phyloP scores from a whole-genome alignment of 2,329 filamentous ascomycete genomes.

The Penicillium sp. region DNA sequence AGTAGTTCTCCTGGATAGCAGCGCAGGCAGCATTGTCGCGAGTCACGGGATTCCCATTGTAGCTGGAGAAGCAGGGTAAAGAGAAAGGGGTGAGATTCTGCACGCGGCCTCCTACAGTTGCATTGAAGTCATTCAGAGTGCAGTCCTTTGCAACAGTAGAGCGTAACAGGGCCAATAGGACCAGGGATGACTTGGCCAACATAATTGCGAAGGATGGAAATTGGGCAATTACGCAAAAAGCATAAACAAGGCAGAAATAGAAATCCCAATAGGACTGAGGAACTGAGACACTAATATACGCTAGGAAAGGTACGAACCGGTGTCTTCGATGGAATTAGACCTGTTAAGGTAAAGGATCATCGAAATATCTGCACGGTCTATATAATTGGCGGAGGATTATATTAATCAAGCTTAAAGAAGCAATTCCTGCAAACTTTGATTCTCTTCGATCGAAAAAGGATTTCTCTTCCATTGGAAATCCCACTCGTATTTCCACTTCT shows the following conservation, averaged over 20 bases:
- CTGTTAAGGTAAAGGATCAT: not conserved
- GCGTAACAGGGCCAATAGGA: not conserved
- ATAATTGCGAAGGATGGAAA: not conserved
- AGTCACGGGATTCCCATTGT: not conserved
- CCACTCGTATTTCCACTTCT: not conserved
- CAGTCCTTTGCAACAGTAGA: not conserved
- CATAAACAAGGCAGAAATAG: not conserved
- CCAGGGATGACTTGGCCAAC: not conserved
- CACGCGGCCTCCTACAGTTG: not conserved
- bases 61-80: not conserved
- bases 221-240: not conserved
- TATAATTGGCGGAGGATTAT: not conserved
- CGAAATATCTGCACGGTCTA: not conserved
- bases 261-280: not conserved
- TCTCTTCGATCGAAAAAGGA: not conserved
- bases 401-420: not conserved
- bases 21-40: not conserved
- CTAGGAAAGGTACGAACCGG: not conserved
- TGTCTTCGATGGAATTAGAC: not conserved
- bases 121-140: not conserved
- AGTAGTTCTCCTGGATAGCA: not conserved
- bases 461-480: not conserved
- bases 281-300: not conserved
- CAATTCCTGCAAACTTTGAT: not conserved
- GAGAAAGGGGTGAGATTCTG: not conserved